These are phyloP conservation scores for Dalbergia oliveri DNA, from an alignment of 306 rosid species.

Conservation along the genomic window DNA sequence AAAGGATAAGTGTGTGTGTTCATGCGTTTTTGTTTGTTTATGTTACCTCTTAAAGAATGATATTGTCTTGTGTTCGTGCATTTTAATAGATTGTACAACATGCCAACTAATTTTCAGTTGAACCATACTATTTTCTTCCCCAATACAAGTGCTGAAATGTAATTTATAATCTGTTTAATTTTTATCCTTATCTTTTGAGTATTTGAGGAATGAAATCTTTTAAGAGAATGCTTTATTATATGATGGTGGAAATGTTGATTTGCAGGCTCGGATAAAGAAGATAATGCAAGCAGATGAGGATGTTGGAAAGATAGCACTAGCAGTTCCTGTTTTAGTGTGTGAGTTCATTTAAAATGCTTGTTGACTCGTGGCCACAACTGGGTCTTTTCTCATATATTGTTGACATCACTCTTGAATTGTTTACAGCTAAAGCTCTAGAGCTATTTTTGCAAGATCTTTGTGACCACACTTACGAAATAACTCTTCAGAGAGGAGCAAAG, in stretches of 20 bases:
- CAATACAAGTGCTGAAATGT: slow-evolving; percentile 11
- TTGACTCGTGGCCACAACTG: background rate
- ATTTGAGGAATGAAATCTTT: slow-evolving; percentile 31
- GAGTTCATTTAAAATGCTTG: slow-evolving; percentile 53
- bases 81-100: background rate
- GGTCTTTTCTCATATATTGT: slow-evolving; percentile 32
- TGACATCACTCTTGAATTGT: slow-evolving; percentile 44
- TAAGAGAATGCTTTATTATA: slow-evolving; percentile 16
- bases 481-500: slow-evolving; percentile 97
- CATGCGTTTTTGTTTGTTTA: background rate
- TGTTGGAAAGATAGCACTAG: slow-evolving; percentile 93
- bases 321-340: slow-evolving; percentile 99
- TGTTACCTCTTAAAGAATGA: background rate
- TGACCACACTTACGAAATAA: slow-evolving; percentile 92
- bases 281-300: slow-evolving; percentile 99
- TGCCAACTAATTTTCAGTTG: slow-evolving; percentile 31
- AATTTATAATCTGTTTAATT: slow-evolving; percentile 1
- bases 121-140: slow-evolving; percentile 18
- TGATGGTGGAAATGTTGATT: slow-evolving; percentile 41
- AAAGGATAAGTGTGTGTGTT: background rate
- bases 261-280: slow-evolving; percentile 93
- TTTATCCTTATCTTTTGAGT: slow-evolving; percentile 3
- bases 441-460: slow-evolving; percentile 97
- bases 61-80: too few species aligned
- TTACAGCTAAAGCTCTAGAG: slow-evolving; percentile 94